Percentiles rank a stretch among this genome's conserved stretches.
Evolutionary conservation across 768 basidiomycete genomes (phyloP).

Genomic region (Leucosporidium yakuticum): DNA sequence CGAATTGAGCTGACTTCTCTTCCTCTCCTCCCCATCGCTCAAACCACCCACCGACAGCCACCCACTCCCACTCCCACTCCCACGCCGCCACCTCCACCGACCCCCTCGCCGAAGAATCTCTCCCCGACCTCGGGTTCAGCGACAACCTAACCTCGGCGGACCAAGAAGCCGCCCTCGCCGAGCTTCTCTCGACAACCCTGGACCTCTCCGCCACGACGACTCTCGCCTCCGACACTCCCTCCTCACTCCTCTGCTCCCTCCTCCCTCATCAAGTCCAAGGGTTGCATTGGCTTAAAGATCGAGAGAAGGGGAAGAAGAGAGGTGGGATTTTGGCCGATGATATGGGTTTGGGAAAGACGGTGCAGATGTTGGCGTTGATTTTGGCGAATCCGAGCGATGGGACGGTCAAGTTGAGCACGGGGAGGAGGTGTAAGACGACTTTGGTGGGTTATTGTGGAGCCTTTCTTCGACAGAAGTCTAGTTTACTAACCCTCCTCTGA

Average conservation of each 20-base stretch:
- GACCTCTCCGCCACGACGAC: slow-evolving; percentile 10
- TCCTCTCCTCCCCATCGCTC: too few relatives aligned
- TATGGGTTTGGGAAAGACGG: slow-evolving; percentile 59
- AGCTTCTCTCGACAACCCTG: slow-evolving; percentile 12
- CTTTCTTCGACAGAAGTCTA: too few relatives aligned
- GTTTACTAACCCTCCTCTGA: background rate
- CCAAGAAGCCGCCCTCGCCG: slow-evolving; percentile 23
- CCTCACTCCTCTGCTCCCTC: background rate
- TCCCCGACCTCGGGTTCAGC: slow-evolving; percentile 4
- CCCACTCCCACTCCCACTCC: too few relatives aligned
- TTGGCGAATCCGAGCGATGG: slow-evolving; percentile 65
- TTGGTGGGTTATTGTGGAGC: too few relatives aligned
- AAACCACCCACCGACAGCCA: too few relatives aligned
- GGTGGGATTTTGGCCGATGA: slow-evolving; percentile 57
- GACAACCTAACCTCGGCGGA: slow-evolving; percentile 7
- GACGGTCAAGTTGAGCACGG: slow-evolving; percentile 56
- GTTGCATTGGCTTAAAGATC: slow-evolving; percentile 75
- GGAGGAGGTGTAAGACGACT: slow-evolving; percentile 68
- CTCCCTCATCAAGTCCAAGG: slow-evolving; percentile 61
- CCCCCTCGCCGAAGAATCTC: too few relatives aligned
- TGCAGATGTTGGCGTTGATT: slow-evolving; percentile 81
- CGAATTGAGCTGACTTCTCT: too few relatives aligned
- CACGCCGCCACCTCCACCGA: too few relatives aligned
- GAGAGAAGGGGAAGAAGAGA: slow-evolving; percentile 56
- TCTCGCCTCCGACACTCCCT: background rate